Conservation (phyloP, 306 rosid species). For the Pterocarpus santalinus region DNA sequence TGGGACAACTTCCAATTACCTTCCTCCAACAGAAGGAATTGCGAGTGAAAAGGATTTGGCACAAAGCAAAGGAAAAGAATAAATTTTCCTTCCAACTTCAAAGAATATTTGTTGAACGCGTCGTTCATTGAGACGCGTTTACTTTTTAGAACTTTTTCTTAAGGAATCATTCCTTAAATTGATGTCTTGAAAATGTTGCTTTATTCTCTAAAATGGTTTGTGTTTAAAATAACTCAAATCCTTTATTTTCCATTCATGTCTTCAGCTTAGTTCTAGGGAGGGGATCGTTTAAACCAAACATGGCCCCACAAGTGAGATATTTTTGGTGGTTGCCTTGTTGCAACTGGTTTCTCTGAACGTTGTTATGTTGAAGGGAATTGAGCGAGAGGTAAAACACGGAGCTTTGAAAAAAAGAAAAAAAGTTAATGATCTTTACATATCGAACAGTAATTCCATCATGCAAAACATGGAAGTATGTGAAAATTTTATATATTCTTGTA, state of each 20-base stretch:
- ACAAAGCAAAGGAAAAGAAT: conserved; percentile 39
- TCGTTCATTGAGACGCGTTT: conserved; percentile 14
- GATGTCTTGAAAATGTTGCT: neutral
- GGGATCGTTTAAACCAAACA: neutral
- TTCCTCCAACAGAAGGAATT: conserved; percentile 29
- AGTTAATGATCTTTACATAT: neutral
- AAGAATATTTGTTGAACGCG: neutral
- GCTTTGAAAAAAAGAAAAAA: neutral
- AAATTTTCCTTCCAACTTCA: neutral
- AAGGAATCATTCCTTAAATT: conserved; percentile 20
- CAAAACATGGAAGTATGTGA: neutral
- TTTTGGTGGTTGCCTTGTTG: neutral
- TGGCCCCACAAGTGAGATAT: neutral
- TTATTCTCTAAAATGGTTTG: conserved; percentile 17
- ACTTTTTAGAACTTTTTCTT: conserved; percentile 33
- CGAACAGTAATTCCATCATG: neutral
- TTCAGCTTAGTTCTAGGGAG: neutral
- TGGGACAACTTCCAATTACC: conserved; percentile 21
- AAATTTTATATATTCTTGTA: too few relatives aligned
- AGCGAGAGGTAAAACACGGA: neutral
- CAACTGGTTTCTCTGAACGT: neutral
- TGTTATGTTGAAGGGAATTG: neutral
- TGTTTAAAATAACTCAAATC: neutral
- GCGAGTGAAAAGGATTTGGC: conserved; percentile 21
- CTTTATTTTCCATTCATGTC: neutral